Conservation (phyloP, 169 alveolate genomes). For the Plasmodium falciparum region DNA sequence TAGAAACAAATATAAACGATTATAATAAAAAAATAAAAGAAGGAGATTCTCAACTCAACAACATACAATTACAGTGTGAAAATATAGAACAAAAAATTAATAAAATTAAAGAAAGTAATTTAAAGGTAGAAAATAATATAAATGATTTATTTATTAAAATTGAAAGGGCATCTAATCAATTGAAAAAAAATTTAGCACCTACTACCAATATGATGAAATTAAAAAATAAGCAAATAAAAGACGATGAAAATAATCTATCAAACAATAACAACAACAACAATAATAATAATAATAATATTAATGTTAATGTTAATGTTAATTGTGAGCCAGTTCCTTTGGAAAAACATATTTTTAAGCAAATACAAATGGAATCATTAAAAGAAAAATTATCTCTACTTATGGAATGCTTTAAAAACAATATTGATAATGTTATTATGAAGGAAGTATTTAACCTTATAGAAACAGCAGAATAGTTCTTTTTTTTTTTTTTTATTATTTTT, state of each 20-base stretch:
- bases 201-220: neutral
- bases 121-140: conserved; percentile 27
- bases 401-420: conserved; percentile 42
- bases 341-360: conserved; percentile 60
- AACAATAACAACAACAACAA: neutral
- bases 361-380: conserved; percentile 72
- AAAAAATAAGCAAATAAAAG: neutral
- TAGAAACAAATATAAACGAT: conserved; percentile 40
- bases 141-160: conserved; percentile 60
- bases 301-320: neutral
- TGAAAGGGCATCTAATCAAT: conserved; percentile 58
- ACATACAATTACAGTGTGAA: conserved; percentile 5
- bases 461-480: conserved; percentile 2
- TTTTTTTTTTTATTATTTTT: no score
- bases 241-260: neutral
- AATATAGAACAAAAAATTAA: conserved; percentile 38
- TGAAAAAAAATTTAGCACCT: conserved; percentile 3
- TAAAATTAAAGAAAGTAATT: conserved; percentile 26
- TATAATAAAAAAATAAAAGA: conserved; percentile 25
- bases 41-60: conserved; percentile 16
- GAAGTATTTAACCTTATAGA: conserved; percentile 36
- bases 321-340: conserved; percentile 27
- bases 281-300: neutral
- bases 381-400: conserved; percentile 55
- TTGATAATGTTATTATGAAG: conserved; percentile 28